These are phyloP conservation scores for Saturnispora mendoncae DNA, from an alignment of 805 yeast species.

Conservation along the genomic window DNA sequence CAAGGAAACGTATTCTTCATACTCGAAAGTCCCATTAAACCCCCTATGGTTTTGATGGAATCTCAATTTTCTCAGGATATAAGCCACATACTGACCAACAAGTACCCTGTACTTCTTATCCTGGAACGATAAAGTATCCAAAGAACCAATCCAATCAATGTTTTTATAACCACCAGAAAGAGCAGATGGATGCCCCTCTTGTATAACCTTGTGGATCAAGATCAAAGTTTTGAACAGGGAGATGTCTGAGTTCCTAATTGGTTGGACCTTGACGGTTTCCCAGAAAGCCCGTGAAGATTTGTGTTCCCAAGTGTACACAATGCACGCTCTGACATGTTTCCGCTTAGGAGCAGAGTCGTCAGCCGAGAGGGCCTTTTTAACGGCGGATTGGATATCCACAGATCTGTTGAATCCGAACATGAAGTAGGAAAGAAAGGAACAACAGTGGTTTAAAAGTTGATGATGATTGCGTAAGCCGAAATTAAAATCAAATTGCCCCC, in stretches of 20 bases:
- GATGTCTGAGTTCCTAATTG: slow-evolving; percentile 73
- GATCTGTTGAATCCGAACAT: slow-evolving; percentile 23
- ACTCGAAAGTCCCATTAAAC: slow-evolving; percentile 92
- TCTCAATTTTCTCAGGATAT: slow-evolving; percentile 60
- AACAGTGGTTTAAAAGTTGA: background rate
- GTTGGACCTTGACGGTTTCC: slow-evolving; percentile 70
- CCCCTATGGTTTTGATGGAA: slow-evolving; percentile 83
- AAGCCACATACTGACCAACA: slow-evolving; percentile 67
- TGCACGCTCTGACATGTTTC: slow-evolving; percentile 92
- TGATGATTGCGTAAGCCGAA: too few relatives aligned
- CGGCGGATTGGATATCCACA: slow-evolving; percentile 38
- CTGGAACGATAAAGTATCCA: slow-evolving; percentile 48
- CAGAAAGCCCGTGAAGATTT: slow-evolving; percentile 77
- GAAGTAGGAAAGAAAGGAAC: background rate
- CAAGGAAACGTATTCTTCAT: slow-evolving; percentile 86
- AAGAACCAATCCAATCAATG: slow-evolving; percentile 65
- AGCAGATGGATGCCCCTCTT: slow-evolving; percentile 91
- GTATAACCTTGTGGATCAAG: slow-evolving; percentile 83
- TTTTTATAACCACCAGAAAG: slow-evolving; percentile 73
- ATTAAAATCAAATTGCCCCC: too few relatives aligned
- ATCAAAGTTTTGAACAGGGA: slow-evolving; percentile 82
- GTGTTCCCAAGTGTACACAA: slow-evolving; percentile 95
- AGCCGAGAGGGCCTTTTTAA: slow-evolving; percentile 74
- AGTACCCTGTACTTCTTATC: slow-evolving; percentile 55
- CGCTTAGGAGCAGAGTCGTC: slow-evolving; percentile 93